These are phyloP conservation scores for Pisolithus sp. DNA, from an alignment of 768 basidiomycete genomes.

Conservation along the genomic window DNA sequence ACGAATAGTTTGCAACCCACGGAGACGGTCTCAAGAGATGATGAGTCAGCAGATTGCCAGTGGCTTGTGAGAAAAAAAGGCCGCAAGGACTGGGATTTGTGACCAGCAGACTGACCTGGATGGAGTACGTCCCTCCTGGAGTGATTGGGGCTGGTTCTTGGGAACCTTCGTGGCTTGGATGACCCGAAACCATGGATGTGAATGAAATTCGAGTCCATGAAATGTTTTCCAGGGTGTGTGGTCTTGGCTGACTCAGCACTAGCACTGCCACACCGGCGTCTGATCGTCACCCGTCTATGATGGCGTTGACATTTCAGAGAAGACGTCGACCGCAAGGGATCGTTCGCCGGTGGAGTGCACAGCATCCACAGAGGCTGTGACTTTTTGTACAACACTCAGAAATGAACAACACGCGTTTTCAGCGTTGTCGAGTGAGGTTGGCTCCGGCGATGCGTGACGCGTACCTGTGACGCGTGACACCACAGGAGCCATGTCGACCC, in stretches of 20 bases:
- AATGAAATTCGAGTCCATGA: background rate
- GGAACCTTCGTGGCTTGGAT: constrained; percentile 28
- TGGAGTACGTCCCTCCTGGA: constrained; percentile 67
- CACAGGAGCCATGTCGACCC: constrained; percentile 11
- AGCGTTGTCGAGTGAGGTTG: background rate
- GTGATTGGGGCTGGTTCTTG: constrained; percentile 57
- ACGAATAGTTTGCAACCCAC: constrained; percentile 97
- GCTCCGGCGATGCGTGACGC: background rate
- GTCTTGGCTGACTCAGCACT: background rate
- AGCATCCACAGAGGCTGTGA: too few relatives aligned
- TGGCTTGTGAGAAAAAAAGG: constrained; percentile 19
- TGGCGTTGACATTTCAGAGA: too few relatives aligned
- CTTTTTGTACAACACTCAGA: too few relatives aligned
- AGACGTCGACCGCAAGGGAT: too few relatives aligned
- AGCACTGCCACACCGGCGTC: too few relatives aligned
- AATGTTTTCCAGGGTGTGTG: too few relatives aligned
- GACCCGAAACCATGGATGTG: constrained; percentile 25
- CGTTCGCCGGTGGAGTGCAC: too few relatives aligned
- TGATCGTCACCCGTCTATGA: background rate
- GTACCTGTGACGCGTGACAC: background rate
- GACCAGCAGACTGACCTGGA: constrained; percentile 49
- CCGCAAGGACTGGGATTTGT: constrained; percentile 3
- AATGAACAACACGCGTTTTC: constrained; percentile 2
- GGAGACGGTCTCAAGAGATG: constrained; percentile 58
- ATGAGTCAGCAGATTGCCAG: constrained; percentile 29